Evolutionary conservation across 106 monocot genomes (phyloP), one percentile per base, ranked within the genome.

Genomic region (Iris macrosiphon): DNA sequence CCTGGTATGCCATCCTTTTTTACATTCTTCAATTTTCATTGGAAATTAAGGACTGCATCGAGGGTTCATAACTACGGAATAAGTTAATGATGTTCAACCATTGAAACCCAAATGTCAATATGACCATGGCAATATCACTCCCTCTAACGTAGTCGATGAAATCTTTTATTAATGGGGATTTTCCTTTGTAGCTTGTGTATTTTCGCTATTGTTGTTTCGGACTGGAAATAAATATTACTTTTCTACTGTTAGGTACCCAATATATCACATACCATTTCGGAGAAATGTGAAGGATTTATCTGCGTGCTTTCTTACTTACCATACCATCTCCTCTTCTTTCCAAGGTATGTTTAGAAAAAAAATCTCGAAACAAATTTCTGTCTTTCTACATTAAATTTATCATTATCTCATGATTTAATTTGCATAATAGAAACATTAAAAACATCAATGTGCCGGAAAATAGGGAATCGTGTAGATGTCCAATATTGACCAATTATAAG

Each of bases 281-380:
- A 72, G 58, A 44, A 78, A 68, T 50, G 55, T 72, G 30, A 88
- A 84, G 30, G 84, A 79, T 4, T 51, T 80, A 13, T 72, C 69
- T 34, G 69, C 88, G 10, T 81, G 78, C 30, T 94, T 94, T 54
- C 63, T 94, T 28, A 94, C 93, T 48, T 94, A 84, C 52, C 88
- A 94, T 57, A 75, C 77, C 8, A 77, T 94, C 38, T 88, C 84
- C 14, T 81, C 93, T 19, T 64, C 62, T 10, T 87, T 80, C 60
- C 84, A 84, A 88, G 93, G 93, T 88, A 81, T 37, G 60, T 17
- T 53, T 32, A 31, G 28, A 29, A 24, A 23, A 10, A 9, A 46
- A 22, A 7, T 12, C 23, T 10, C 7, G 21, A 46, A 46, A 23
- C 24, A 24, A 46, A 23, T 1, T 17, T 42, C 42, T 42, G 3